Base-by-base conservation (phyloP, 164 flowering plant genomes). In the Euptelea pleiosperma region DNA sequence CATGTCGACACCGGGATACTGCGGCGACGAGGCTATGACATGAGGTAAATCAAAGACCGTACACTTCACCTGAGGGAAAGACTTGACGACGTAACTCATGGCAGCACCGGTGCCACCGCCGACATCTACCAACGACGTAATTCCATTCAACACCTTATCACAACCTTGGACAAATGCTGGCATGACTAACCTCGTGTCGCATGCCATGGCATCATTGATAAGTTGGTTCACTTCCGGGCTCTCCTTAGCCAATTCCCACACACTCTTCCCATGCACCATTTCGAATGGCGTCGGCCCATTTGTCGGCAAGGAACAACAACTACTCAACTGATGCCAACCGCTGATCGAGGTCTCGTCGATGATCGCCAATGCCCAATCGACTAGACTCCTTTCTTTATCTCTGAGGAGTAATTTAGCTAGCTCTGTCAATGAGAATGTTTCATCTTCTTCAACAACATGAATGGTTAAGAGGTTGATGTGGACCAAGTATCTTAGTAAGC, bases 311-410 rank as follows among this genome's bases (percentile, higher is more conserved):
- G 15, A 12, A 15, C 30, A 25, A 26, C 14, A 48, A 4, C 16
- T 29, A 12, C 19, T 48, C 18, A 48, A 15, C 8, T 48, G 49
- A 28, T 29, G 19, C 45, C 45, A 48, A 5, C 30, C 15, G 16
- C 6, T 35, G 14, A 35, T 25, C 12, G 44, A 54, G 11, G 21
- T 37, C 40, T 36, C 26, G 18, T 54, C 30, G 19, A 35, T 30
- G 19, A 24, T 25, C 19, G 30, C 42, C 6, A 36, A 16, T 5
- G 40, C 21, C 42, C 61, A 57, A 43, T 29, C 47, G 26, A 18
- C 46, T 5, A 57, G 46, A 46, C 61, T 57, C 22, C 47, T 57
- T 25, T 57, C 51, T 29, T 46, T 39, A 19, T 43, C 46, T 14
- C 43, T 44, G 6, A 57, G 40, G 4, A 57, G 51, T 33, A 57